Evolutionary conservation across 805 yeast species (phyloP), one percentile per base, ranked within the genome.

Genomic region (Teunomyces aglyptinius): DNA sequence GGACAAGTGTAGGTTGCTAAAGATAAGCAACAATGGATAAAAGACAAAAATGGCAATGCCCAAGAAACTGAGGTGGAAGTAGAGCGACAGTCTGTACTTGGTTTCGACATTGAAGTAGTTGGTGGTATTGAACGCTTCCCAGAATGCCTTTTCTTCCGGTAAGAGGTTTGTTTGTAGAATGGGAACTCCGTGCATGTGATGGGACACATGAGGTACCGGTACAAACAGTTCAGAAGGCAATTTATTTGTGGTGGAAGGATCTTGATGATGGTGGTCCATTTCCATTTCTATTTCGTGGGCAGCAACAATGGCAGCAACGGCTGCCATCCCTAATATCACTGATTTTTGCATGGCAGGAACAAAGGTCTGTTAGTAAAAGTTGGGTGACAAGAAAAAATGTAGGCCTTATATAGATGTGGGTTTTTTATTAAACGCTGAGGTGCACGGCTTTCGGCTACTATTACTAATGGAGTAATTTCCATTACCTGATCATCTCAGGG

Each of bases 91-190:
- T 47, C 80, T 76, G 52, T 75, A 75, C 3, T 81, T 75, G 2
- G 76, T 55, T 0, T 74, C 76, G 10, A 78, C 59, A 6, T 79
- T 82, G 67, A 88, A 82, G 62, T 76, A 90, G 20, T 43, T 44
- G 3, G 89, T 83, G 1, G 92, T 85, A 11, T 95, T 81, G 65
- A 90, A 91, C 20, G 65, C 61, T 41, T 81, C 82, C 97, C 97
- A 91, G 64, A 77, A 91, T 22, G 75, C 61, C 46, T 81, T 70
- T 63, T 90, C 96, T 38, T 82, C 86, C 0, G 91, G 85, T 13
- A 82, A 75, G 41, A 91, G 73, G 15, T 79, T 58, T 1, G 86
- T 85, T 22, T 81, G 69, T 39, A 90, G 71, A 36, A 91, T 87
- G 1, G 96, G 91, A 52, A 79, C 58, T 0, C 96, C 96, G 58